Conservation (phyloP, 768 basidiomycete species). For the Lactifluus pinguis region DNA sequence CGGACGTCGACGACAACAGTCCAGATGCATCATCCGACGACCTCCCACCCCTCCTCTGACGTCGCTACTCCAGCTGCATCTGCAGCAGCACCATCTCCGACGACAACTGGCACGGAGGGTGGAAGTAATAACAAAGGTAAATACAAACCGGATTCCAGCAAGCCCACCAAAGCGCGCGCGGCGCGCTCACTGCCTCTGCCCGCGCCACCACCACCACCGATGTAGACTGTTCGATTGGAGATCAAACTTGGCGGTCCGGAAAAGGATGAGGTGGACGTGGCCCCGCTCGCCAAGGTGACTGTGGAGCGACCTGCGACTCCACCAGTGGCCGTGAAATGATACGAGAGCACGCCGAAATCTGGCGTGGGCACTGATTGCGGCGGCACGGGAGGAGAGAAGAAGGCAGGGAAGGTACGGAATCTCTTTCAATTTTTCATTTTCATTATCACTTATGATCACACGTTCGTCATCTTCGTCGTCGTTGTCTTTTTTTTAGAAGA, state of each 20-base stretch:
- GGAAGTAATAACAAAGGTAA: constrained; percentile 11
- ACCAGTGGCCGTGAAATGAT: constrained; percentile 22
- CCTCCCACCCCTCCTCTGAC: constrained; percentile 19
- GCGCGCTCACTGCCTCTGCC: constrained; percentile 31
- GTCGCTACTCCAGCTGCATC: background rate
- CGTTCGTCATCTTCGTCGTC: background rate
- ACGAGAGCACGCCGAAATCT: constrained; percentile 32
- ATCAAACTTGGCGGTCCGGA: no score
- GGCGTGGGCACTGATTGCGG: constrained; percentile 22
- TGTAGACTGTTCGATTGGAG: no score
- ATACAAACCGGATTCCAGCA: constrained; percentile 21
- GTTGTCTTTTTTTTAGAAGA: background rate
- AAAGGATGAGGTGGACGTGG: no score
- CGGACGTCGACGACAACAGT: constrained; percentile 2
- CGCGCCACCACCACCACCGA: no score
- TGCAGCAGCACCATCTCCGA: no score
- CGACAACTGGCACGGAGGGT: constrained; percentile 17
- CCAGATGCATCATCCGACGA: background rate
- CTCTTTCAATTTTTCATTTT: background rate
- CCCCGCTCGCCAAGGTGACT: no score
- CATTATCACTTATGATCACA: no score
- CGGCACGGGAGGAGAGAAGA: constrained; percentile 23
- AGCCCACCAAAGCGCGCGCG: constrained; percentile 40
- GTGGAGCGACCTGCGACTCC: no score
- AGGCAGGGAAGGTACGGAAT: constrained; percentile 31